Evolutionary conservation across 2,329 filamentous ascomycete genomes (phyloP).

Genomic region (Domatiomyces catenatus): DNA sequence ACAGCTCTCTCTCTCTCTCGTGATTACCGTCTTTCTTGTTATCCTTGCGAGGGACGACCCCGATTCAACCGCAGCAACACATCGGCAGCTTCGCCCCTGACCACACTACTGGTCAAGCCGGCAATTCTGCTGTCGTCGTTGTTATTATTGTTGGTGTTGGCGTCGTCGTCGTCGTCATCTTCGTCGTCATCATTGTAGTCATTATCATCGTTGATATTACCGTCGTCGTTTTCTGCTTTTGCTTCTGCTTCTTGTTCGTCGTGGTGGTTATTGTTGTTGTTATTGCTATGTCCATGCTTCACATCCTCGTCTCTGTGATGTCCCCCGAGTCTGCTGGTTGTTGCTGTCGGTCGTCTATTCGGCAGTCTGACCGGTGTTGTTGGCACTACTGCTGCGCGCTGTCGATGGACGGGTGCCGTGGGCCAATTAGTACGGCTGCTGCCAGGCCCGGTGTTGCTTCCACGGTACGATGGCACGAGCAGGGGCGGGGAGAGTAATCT

Average conservation of each 20-base stretch:
- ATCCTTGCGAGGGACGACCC: not conserved
- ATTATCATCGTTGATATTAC: not conserved
- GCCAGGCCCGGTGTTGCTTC: not conserved
- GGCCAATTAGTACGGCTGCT: constrained; percentile 7
- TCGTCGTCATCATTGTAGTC: not conserved
- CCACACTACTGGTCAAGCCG: constrained; percentile 14
- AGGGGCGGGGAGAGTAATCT: not conserved
- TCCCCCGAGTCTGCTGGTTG: no score
- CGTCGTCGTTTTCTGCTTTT: not conserved
- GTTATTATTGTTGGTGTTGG: not conserved
- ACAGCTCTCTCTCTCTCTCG: no score
- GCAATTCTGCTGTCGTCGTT: not conserved
- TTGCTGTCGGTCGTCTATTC: no score
- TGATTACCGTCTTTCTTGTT: not conserved
- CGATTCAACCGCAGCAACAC: constrained; percentile 13
- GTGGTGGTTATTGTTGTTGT: no score
- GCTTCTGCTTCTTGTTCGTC: not conserved
- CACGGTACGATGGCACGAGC: not conserved
- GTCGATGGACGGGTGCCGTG: constrained; percentile 11
- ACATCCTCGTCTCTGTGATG: no score
- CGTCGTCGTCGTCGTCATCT: not conserved
- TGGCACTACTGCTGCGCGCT: constrained; percentile 10
- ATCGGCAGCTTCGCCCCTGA: constrained; percentile 16
- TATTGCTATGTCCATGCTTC: no score
- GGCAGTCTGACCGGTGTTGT: constrained; percentile 7